phyloP scores from a whole-genome alignment of 805 yeast genomes.

The Helenozyma rhizophorensis region DNA sequence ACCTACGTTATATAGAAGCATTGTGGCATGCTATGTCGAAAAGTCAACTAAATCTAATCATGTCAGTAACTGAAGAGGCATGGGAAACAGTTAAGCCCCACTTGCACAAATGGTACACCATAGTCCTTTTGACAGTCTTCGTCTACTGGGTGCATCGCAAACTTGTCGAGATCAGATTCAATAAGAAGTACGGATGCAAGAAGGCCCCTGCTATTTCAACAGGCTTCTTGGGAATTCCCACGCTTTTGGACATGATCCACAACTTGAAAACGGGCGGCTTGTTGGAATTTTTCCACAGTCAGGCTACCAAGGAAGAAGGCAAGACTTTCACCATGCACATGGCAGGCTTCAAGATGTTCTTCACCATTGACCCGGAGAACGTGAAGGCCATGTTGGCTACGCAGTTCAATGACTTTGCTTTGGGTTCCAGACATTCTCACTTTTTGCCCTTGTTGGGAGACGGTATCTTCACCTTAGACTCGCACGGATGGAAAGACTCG shows the following conservation, averaged over 20 bases:
- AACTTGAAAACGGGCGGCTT: conserved; percentile 9
- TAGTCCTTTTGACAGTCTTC: conserved; percentile 4
- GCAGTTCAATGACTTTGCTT: conserved; percentile 37
- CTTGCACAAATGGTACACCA: conserved; percentile 9
- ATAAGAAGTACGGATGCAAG: conserved; percentile 10
- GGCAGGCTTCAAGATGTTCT: conserved; percentile 18
- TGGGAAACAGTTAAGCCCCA: conserved; percentile 3
- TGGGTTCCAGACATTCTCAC: conserved; percentile 36
- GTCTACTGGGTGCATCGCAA: conserved; percentile 11
- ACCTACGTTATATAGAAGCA: too few relatives aligned
- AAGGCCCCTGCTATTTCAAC: conserved; percentile 2
- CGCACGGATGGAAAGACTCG: conserved; percentile 41
- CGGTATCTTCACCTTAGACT: conserved; percentile 41
- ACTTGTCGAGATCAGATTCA: conserved; percentile 7
- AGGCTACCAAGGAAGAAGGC: not conserved
- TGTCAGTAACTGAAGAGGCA: not conserved
- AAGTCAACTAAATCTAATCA: too few relatives aligned
- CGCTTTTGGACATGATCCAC: conserved; percentile 4
- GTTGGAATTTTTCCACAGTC: conserved; percentile 8
- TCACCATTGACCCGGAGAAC: conserved; percentile 38
- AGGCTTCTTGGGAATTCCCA: conserved; percentile 8
- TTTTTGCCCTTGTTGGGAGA: conserved; percentile 38
- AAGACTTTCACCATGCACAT: conserved; percentile 6
- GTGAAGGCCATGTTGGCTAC: conserved; percentile 40
- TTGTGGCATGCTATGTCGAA: too few relatives aligned